Evolutionary conservation across 2,329 filamentous ascomycete species (phyloP).

Genomic region (Drechslerella dactyloides): DNA sequence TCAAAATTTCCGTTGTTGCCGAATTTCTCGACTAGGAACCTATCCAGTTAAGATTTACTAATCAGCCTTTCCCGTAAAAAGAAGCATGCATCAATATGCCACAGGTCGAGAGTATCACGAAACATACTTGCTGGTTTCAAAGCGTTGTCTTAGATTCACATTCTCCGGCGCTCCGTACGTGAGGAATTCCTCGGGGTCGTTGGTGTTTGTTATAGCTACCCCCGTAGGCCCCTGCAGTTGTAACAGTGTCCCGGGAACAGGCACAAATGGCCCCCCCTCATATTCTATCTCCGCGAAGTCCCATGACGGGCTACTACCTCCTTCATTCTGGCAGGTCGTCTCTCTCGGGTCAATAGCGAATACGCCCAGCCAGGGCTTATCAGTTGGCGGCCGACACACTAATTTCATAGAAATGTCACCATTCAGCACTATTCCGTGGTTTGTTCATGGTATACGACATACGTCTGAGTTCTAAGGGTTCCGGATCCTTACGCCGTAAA

Average conservation of each 20-base stretch:
- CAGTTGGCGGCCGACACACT: slow-evolving; percentile 40
- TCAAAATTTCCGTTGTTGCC: slow-evolving; percentile 30
- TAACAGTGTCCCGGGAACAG: slow-evolving; percentile 19
- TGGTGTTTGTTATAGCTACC: slow-evolving; percentile 22
- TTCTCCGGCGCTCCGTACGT: slow-evolving; percentile 14
- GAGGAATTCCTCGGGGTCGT: slow-evolving; percentile 21
- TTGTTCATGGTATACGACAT: neutral
- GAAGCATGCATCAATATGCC: neutral
- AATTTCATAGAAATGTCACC: neutral
- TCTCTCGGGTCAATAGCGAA: slow-evolving; percentile 29
- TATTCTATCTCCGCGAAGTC: neutral
- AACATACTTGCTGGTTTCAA: slow-evolving; percentile 28
- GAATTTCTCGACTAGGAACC: slow-evolving; percentile 30
- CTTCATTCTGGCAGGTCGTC: slow-evolving; percentile 8
- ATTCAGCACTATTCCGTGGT: neutral
- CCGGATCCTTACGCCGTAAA: slow-evolving; percentile 41
- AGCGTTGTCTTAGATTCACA: neutral
- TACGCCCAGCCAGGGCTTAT: slow-evolving; percentile 33
- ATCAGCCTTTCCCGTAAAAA: neutral
- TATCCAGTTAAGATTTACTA: neutral
- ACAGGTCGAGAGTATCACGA: neutral
- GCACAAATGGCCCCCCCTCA: slow-evolving; percentile 14
- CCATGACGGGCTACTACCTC: slow-evolving; percentile 22
- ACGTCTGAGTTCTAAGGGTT: slow-evolving; percentile 27
- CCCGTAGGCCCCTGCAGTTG: slow-evolving; percentile 21